Evolutionary conservation across 225 moss, liverwort and hornwort genomes (phyloP), one percentile per base, ranked within the genome.

Genomic region (Polytrichum commune): DNA sequence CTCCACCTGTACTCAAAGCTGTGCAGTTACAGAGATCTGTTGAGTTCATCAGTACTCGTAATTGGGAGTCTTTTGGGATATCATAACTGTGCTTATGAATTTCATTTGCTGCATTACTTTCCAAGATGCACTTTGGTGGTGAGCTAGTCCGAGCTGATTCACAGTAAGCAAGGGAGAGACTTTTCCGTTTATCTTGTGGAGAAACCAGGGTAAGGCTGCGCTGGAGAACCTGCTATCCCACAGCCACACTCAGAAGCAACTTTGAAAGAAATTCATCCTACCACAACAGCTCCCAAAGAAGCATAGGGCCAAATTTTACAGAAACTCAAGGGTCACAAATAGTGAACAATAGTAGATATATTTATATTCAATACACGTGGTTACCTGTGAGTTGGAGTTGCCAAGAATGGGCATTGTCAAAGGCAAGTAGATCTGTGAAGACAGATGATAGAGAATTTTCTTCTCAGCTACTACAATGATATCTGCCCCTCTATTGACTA

Each of bases 71-170:
- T 22, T 27, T 57, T 28, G 60, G 76, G 67, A 74, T 58, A 58
- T 60, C 74, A 29, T 24, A 75, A 23, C 29, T 33, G 46, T 1
- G 4, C 5, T 70, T 66, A 53, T 60, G 20, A 10, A 69, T 53
- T 20, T 19, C 69, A 20, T 74, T 75, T 66, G 70, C 75, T 54
- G 64, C 60, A 2, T n/a, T 19, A 26, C 67, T 69, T n/a, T 66
- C 79, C 20, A 63, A 62, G 27, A 73, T 74, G 60, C 83, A 83
- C 53, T 81, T 88, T 7, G 82, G 84, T 30, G 79, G 83, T 54
- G 76, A 87, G 66, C 64, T 74, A 69, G 84, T 66, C 30, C 35
- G 72, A 70, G 84, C 87, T 46, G 81, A 84, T 75, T 87, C 87
- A 62, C 87, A 87, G 84, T 78, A 87, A 38, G 72, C 62, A 65